Evolutionary conservation across 2,329 filamentous ascomycete genomes (phyloP).

Genomic region (Cladosporium sp.): DNA sequence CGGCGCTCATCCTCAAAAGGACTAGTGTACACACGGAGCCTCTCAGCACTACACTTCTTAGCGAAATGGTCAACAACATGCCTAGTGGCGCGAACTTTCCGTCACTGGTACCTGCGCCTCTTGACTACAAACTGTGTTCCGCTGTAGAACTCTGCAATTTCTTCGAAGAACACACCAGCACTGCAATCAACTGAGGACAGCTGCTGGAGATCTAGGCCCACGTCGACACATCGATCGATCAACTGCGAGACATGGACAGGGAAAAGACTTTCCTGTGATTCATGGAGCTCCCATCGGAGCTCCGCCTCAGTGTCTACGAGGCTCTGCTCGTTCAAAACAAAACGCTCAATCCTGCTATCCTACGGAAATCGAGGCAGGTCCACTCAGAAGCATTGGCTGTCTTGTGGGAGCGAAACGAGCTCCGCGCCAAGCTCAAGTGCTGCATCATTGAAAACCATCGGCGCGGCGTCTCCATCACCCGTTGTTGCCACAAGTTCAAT

Average conservation of each 20-base stretch:
- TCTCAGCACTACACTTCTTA: background rate
- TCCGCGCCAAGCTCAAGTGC: too few relatives aligned
- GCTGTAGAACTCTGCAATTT: background rate
- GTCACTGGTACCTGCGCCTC: background rate
- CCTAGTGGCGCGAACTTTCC: background rate
- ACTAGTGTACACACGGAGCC: background rate
- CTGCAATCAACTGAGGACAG: background rate
- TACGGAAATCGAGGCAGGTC: too few relatives aligned
- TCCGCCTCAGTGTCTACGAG: too few relatives aligned
- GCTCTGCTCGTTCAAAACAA: too few relatives aligned
- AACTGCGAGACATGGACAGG: background rate
- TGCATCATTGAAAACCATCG: too few relatives aligned
- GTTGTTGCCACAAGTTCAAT: background rate
- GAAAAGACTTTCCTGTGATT: too few relatives aligned
- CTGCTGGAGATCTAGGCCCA: background rate
- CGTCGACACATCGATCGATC: background rate
- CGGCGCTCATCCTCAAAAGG: background rate
- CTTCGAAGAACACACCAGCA: background rate
- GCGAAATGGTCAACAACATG: background rate
- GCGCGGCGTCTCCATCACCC: too few relatives aligned
- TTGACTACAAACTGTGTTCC: background rate
- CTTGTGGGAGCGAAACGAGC: too few relatives aligned
- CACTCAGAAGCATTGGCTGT: too few relatives aligned
- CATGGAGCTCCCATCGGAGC: too few relatives aligned
- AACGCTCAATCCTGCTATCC: too few relatives aligned